Conservation (phyloP, 225 moss, liverwort and hornwort species). For the Bryum argenteum region DNA sequence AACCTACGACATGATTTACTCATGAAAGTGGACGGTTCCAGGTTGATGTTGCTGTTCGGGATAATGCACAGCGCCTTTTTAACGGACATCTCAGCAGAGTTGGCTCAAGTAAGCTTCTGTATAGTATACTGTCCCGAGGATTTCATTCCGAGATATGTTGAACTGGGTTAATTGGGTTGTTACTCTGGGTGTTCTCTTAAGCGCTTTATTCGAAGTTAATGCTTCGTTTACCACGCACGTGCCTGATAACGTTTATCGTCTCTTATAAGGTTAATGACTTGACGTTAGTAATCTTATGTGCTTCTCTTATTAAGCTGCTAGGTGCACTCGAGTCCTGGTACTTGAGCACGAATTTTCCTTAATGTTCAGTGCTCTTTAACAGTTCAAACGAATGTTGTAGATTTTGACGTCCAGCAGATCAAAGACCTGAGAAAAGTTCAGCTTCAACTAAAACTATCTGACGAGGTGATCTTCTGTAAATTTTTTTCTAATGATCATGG, state of each 20-base stretch:
- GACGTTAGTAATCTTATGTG: background rate
- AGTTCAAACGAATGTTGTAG: constrained; percentile 31
- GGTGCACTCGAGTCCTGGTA: constrained; percentile 2
- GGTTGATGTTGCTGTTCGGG: constrained; percentile 94
- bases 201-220: no score
- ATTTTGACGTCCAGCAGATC: constrained; percentile 59
- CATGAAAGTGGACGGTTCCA: constrained; percentile 30
- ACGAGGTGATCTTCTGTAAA: constrained; percentile 59
- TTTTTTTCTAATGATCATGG: background rate
- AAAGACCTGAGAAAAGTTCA: constrained; percentile 76
- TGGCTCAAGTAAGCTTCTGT: constrained; percentile 53
- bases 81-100: constrained; percentile 48
- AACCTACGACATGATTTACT: background rate
- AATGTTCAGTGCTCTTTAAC: constrained; percentile 10
- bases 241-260: background rate
- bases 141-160: background rate
- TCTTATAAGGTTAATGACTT: background rate
- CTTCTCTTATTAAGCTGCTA: background rate
- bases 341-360: constrained; percentile 9
- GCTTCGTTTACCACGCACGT: constrained; percentile 3
- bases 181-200: background rate
- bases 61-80: constrained; percentile 92
- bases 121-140: constrained; percentile 1
- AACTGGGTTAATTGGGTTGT: background rate
- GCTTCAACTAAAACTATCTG: constrained; percentile 78